Base-by-base conservation (phyloP, 2,329 filamentous ascomycete species). In the Neoascochyta sp. region DNA sequence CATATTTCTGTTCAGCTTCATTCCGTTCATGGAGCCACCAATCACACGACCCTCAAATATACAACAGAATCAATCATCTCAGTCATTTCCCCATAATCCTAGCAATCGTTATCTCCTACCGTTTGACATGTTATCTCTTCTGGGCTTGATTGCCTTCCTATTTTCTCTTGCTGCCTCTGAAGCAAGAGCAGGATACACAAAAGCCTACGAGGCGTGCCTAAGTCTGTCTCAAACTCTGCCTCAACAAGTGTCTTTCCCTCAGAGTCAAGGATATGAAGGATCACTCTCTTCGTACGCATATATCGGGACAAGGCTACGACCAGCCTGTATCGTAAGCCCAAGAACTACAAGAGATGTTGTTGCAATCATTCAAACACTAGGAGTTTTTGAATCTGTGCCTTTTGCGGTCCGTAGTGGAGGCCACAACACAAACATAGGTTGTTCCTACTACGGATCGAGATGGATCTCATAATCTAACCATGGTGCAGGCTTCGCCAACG, bases 231-330 rank as follows among this genome's bases (percentile, higher is more conserved):
- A n/a, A n/a, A n/a, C 13, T 25, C 24, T 27, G 11, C 25, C 25
- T 9, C 12, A 10, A 5, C 16, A 21, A 12, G 29, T 32, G 4
- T 20, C 22, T n/a, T 37, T 32, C 22, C 24, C 29, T 10, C 16
- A 25, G 7, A 28, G 15, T 17, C 4, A 11, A 5, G 4, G 10
- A 9, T 39, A 35, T 23, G 24, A 35, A 7, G 20, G 13, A 5
- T 34, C 36, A 5, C 20, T 39, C 16, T 18, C 24, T 9, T 40
- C 36, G 8, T 40, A 40, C 14, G 19, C 26, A 7, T 40, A 24
- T 9, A 9, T 36, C 2, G 24, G 22, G 16, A 27, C 29, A 12
- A 16, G 36, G 2, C 20, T 39, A 16, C 17, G 12, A 7, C 33
- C 37, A 3, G 25, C 29, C 9, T 36, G 33, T 22, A 18, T 41